These are phyloP conservation scores for Hypoxylon sp. DNA, from an alignment of 2,329 filamentous ascomycete species.

Conservation along the genomic window DNA sequence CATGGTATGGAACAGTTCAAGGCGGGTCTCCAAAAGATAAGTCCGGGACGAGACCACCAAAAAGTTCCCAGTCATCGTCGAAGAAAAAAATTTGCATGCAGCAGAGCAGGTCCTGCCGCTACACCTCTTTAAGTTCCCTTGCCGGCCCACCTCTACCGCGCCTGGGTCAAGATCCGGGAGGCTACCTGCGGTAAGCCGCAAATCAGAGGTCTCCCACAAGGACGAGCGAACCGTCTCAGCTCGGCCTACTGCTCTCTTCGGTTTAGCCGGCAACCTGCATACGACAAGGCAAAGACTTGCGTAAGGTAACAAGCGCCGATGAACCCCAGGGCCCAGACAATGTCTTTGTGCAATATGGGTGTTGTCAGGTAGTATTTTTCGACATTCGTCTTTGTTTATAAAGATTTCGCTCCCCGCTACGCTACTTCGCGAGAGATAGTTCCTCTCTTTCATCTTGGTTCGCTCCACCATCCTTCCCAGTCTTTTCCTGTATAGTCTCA, in stretches of 20 bases:
- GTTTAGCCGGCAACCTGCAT: constrained; percentile 25
- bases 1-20: constrained; percentile 2
- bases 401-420: constrained; percentile 24
- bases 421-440: constrained; percentile 3
- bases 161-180: constrained; percentile 7
- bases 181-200: constrained; percentile 31
- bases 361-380: constrained; percentile 39
- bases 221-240: constrained; percentile 17
- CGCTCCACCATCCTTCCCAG: constrained; percentile 10
- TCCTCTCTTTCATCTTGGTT: constrained; percentile 22
- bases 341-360: constrained; percentile 37
- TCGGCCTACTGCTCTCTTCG: constrained; percentile 25
- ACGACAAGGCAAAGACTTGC: constrained; percentile 20
- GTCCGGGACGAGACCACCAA: not conserved
- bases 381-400: constrained; percentile 37
- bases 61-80: constrained; percentile 20
- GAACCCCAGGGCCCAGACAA: constrained; percentile 33
- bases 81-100: constrained; percentile 33
- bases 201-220: constrained; percentile 28
- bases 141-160: constrained; percentile 23
- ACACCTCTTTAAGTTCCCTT: constrained; percentile 13
- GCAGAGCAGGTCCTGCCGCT: constrained; percentile 29
- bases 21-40: constrained; percentile 20
- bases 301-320: constrained; percentile 36
- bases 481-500: constrained; percentile 10